Base-by-base conservation (phyloP, 306 rosid genomes). In the Corylus americana region DNA sequence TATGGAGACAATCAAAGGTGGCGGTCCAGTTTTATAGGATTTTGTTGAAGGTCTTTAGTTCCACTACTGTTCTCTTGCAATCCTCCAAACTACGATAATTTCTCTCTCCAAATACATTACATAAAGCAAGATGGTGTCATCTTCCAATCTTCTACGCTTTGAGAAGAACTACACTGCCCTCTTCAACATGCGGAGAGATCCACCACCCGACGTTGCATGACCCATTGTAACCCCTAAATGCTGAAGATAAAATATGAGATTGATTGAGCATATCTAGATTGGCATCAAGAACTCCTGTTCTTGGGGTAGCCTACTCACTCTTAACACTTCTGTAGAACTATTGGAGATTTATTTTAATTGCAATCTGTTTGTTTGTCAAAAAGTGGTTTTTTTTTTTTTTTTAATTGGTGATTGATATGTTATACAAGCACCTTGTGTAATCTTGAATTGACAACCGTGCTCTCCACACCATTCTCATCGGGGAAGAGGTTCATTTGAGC, bases 251-350 rank as follows among this genome's bases (percentile, higher is more conserved):
- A 13, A 59, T 45, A 7, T 55, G 14, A 64, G 75, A 31, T 81
- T 81, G 77, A 76, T 54, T 70, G 39, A 37, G 57, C 16, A 39
- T 61, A 25, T 12, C 13, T 17, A 27, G 31, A 49, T 76, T 71
- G 25, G 73, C 66, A 70, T 25, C 8, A 10, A 31, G 17, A 48
- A 22, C 3, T 75, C 10, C 54, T 68, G 42, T 31, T 70, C 61
- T 70, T n/a, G 35, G 42, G 63, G 47, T 17, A 51, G 47, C 64
- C 49, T 66, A 16, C 4, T 17, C 25, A 66, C 71, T 66, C 53
- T 49, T 3, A 1, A 35, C 48, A 66, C 11, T 16, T 7, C 4
- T 66, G n/a, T 14, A 67, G 47, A 42, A n/a, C 27, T 29, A 18
- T 39, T 17, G 7, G 22, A 16, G 35, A 69, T 44, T 45, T 18